Conservation (phyloP, 2,329 filamentous ascomycete species). For the Laburnicola sp. region DNA sequence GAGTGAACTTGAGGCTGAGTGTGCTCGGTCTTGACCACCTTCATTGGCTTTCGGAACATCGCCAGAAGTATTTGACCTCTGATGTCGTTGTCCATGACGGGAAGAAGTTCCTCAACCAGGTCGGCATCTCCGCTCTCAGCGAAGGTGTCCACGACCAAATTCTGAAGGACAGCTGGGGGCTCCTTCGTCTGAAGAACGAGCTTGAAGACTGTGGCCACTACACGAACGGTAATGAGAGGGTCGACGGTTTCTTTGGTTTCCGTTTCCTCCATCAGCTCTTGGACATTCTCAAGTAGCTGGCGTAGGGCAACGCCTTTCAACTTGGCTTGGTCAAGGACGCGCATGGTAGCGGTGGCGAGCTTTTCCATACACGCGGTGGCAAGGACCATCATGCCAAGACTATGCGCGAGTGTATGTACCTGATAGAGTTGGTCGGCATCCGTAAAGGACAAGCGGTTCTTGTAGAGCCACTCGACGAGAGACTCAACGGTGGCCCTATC, state of each 20-base stretch:
- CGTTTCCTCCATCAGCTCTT: background rate
- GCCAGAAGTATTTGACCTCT: background rate
- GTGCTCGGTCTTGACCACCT: background rate
- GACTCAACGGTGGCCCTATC: conserved; percentile 13
- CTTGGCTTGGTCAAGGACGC: conserved; percentile 10
- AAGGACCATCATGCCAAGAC: conserved; percentile 19
- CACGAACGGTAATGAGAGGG: background rate
- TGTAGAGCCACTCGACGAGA: conserved; percentile 28
- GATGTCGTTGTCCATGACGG: background rate
- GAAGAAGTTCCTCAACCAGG: background rate
- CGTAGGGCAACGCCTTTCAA: conserved; percentile 9
- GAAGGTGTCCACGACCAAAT: conserved; percentile 20
- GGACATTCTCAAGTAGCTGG: conserved; percentile 9
- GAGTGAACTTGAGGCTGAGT: background rate
- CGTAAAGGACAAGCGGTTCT: background rate
- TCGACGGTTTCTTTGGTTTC: background rate
- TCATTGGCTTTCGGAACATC: background rate
- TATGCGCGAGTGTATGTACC: conserved; percentile 17
- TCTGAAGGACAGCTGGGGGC: conserved; percentile 14
- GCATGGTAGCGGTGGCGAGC: conserved; percentile 8
- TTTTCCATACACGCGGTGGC: conserved; percentile 17
- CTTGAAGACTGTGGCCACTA: conserved; percentile 19
- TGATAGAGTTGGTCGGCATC: conserved; percentile 19
- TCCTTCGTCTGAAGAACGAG: conserved; percentile 20
- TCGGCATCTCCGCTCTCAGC: conserved; percentile 8